These are phyloP conservation scores for Nitzschia sp. DNA, from an alignment of 108 stramenopile species.

Conservation along the genomic window DNA sequence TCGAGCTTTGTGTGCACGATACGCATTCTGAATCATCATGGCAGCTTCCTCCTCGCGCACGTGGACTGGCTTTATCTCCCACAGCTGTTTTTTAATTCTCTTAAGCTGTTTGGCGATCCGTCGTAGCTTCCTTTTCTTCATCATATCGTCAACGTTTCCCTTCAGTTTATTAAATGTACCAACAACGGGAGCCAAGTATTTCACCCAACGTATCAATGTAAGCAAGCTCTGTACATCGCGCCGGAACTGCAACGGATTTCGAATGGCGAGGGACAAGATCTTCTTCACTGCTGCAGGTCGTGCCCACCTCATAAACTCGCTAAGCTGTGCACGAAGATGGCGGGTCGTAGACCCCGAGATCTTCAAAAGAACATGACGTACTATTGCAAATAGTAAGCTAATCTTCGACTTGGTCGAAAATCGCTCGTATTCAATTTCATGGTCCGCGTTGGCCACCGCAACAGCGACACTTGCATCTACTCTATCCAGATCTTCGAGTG, in stretches of 20 bases:
- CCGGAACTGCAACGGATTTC: slow-evolving; percentile 33
- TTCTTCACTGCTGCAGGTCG: neutral
- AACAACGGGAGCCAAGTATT: slow-evolving; percentile 68
- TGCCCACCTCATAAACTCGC: neutral
- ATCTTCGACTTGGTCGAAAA: slow-evolving; percentile 16
- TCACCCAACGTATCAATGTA: slow-evolving; percentile 51
- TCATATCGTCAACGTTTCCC: slow-evolving; percentile 52
- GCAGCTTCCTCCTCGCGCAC: slow-evolving; percentile 50
- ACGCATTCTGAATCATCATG: slow-evolving; percentile 51
- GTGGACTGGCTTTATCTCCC: slow-evolving; percentile 25
- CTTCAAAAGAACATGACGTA: slow-evolving; percentile 12
- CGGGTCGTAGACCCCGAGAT: slow-evolving; percentile 9
- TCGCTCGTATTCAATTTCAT: slow-evolving; percentile 4
- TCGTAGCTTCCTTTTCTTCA: slow-evolving; percentile 48
- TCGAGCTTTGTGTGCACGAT: slow-evolving; percentile 38
- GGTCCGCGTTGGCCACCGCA: slow-evolving; percentile 5
- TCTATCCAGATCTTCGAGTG: slow-evolving; percentile 8
- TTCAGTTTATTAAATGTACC: slow-evolving; percentile 66
- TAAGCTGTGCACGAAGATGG: slow-evolving; percentile 3
- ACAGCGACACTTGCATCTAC: slow-evolving; percentile 16
- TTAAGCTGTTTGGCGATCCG: slow-evolving; percentile 38
- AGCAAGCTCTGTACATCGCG: slow-evolving; percentile 14
- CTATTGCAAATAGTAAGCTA: slow-evolving; percentile 37
- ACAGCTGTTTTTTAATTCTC: slow-evolving; percentile 29
- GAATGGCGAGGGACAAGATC: slow-evolving; percentile 22